These are phyloP conservation scores for Escovopsis sp. DNA, from an alignment of 2,329 filamentous ascomycete species.

Conservation along the genomic window DNA sequence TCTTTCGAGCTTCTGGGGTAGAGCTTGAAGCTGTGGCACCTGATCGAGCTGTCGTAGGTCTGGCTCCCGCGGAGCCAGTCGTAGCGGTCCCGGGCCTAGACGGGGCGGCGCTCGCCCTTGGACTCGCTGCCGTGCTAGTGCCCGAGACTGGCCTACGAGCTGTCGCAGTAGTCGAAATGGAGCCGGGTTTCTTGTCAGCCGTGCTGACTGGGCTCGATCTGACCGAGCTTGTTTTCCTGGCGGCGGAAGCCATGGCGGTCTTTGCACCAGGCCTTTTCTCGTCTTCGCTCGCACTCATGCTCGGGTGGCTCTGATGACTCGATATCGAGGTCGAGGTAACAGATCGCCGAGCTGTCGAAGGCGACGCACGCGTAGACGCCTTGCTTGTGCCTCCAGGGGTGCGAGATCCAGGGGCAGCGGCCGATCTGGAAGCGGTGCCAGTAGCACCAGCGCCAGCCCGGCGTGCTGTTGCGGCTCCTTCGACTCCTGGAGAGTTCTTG, in stretches of 20 bases:
- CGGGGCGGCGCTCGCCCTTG: constrained; percentile 20
- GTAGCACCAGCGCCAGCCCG: constrained; percentile 9
- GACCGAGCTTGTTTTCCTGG: constrained; percentile 30
- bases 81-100: constrained; percentile 16
- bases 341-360: constrained; percentile 18
- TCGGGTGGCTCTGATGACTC: constrained; percentile 31
- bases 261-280: constrained; percentile 29
- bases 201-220: constrained; percentile 24
- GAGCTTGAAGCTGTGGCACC: background rate
- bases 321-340: constrained; percentile 22
- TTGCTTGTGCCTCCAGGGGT: constrained; percentile 29
- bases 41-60: constrained; percentile 14
- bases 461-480: background rate
- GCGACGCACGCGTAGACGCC: constrained; percentile 33
- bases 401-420: constrained; percentile 16
- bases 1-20: constrained; percentile 37
- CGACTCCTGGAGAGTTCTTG: background rate
- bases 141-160: constrained; percentile 19
- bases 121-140: constrained; percentile 17
- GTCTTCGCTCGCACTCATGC: constrained; percentile 35
- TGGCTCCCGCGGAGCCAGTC: constrained; percentile 18
- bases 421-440: constrained; percentile 11
- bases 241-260: constrained; percentile 16
- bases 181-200: constrained; percentile 21
- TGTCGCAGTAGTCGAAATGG: constrained; percentile 16